Percentiles rank a stretch among this genome's conserved stretches.
Evolutionary conservation across 2,329 filamentous ascomycete species (phyloP).

Genomic region (Penicillium digitatum): DNA sequence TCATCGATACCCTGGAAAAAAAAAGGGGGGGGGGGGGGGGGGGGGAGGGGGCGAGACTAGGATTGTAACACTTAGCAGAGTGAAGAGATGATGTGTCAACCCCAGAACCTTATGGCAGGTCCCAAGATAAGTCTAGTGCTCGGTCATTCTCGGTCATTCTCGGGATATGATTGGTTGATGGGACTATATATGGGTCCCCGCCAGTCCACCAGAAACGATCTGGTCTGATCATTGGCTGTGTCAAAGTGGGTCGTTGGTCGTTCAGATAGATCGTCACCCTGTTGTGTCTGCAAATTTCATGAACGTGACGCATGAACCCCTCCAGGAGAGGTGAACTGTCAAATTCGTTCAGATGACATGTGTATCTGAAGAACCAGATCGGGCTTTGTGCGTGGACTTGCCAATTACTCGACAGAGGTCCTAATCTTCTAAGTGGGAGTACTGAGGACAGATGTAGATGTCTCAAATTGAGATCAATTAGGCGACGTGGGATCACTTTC

Average conservation of each 20-base stretch:
- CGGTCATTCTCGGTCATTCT: constrained; percentile 10
- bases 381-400: neutral
- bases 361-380: neutral
- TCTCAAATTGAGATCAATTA: neutral
- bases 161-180: constrained; percentile 1
- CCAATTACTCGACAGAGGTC: neutral
- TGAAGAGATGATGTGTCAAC: constrained; percentile 24
- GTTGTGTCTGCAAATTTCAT: constrained; percentile 14
- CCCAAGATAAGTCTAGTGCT: constrained; percentile 8
- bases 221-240: constrained; percentile 16
- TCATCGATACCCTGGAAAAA: neutral
- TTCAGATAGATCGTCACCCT: neutral
- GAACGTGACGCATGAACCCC: constrained; percentile 15
- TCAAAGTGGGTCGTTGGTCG: neutral
- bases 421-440: neutral
- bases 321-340: neutral
- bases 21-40: neutral
- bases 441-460: neutral
- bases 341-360: neutral
- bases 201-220: neutral
- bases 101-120: constrained; percentile 10
- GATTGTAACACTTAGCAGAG: neutral
- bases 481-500: neutral
- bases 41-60: neutral
- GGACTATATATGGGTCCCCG: neutral